phyloP scores from a whole-genome alignment of 768 basidiomycete genomes.

The Mycena galopus region DNA sequence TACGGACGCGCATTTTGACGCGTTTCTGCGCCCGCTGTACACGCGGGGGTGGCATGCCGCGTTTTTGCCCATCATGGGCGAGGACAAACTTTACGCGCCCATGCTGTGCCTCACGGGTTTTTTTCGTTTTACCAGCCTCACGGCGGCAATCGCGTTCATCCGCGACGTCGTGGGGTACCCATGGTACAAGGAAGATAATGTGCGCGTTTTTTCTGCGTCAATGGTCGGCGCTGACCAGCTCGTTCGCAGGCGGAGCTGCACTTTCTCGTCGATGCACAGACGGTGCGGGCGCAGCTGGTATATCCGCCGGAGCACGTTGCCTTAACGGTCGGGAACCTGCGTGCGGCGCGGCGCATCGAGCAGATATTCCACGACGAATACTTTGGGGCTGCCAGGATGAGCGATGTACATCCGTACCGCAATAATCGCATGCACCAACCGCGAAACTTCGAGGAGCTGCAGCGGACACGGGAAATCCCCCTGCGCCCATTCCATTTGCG shows the following conservation, averaged over 20 bases:
- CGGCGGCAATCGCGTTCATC: slow-evolving; percentile 15
- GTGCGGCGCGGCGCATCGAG: slow-evolving; percentile 27
- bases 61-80: slow-evolving; percentile 22
- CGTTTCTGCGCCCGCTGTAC: slow-evolving; percentile 25
- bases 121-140: slow-evolving; percentile 22
- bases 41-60: slow-evolving; percentile 26
- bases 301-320: slow-evolving; percentile 19
- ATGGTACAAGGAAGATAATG: slow-evolving; percentile 27
- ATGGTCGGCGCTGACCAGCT: neutral
- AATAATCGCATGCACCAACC: slow-evolving; percentile 3
- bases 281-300: slow-evolving; percentile 28
- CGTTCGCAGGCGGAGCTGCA: slow-evolving; percentile 24
- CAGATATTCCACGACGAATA: slow-evolving; percentile 19
- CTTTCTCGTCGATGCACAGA: slow-evolving; percentile 30
- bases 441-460: slow-evolving; percentile 16
- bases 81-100: slow-evolving; percentile 14
- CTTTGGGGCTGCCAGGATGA: slow-evolving; percentile 14
- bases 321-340: slow-evolving; percentile 19
- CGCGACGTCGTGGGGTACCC: slow-evolving; percentile 17
- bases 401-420: slow-evolving; percentile 28
- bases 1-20: slow-evolving; percentile 18
- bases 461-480: slow-evolving; percentile 10
- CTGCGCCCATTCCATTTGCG: slow-evolving; percentile 17
- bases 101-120: slow-evolving; percentile 24
- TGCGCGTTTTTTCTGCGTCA: neutral